Percentiles rank a stretch among this genome's conserved stretches.
Evolutionary conservation across 805 yeast genomes (phyloP).

Genomic region (Torulaspora gathmanii): DNA sequence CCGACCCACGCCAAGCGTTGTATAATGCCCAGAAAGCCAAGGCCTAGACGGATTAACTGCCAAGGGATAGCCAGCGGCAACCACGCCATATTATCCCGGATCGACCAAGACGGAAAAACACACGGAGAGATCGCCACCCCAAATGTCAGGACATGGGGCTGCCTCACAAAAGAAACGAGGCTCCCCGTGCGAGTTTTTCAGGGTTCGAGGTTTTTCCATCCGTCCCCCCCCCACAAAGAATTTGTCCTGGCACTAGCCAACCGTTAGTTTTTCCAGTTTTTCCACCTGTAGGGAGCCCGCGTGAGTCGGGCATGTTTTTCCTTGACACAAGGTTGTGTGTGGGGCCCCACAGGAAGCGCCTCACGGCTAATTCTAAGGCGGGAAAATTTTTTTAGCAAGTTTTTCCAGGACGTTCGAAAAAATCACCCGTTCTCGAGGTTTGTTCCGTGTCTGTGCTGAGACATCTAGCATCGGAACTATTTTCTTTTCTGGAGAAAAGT

Average conservation of each 20-base stretch:
- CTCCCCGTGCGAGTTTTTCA: not conserved
- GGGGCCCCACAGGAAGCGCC: constrained; percentile 11
- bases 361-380: constrained; percentile 8
- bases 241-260: not conserved
- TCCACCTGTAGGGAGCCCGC: not conserved
- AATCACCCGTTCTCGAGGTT: constrained; percentile 3
- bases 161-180: not conserved
- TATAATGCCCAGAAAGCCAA: not conserved
- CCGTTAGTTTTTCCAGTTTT: constrained; percentile 3
- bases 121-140: not conserved
- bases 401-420: not conserved
- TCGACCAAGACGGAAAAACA: not conserved
- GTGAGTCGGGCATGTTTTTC: not conserved
- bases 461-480: constrained; percentile 3
- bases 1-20: not conserved
- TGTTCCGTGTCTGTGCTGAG: not conserved
- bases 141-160: constrained; percentile 1
- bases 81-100: constrained; percentile 4
- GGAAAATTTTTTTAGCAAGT: not conserved
- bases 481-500: not conserved
- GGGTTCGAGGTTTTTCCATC: not conserved
- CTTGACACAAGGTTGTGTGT: not conserved
- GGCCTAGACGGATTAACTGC: not conserved
- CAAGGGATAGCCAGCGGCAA: not conserved
- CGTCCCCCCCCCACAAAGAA: not conserved